Percentiles rank a stretch among this genome's conserved stretches.
phyloP scores from a whole-genome alignment of 2,329 filamentous ascomycete genomes.

The Pseudopithomyces maydicus region DNA sequence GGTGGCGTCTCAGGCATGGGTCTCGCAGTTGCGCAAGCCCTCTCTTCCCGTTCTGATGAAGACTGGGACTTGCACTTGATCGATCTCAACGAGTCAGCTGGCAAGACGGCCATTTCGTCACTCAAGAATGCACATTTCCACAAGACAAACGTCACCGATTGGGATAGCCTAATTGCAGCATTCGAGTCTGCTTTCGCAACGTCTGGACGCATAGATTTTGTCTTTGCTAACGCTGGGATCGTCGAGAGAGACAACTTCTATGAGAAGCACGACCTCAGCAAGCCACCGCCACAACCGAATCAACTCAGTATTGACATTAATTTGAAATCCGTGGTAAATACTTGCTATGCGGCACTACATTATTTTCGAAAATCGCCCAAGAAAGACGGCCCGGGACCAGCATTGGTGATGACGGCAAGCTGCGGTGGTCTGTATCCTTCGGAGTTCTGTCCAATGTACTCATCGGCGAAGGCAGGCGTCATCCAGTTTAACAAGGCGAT shows the following conservation, averaged over 20 bases:
- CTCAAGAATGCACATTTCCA: conserved; percentile 44
- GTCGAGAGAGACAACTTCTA: conserved; percentile 51
- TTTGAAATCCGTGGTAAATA: conserved; percentile 46
- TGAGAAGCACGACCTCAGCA: conserved; percentile 34
- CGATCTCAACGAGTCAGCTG: conserved; percentile 46
- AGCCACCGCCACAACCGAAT: conserved; percentile 34
- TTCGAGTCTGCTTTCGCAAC: conserved; percentile 47
- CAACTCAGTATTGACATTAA: conserved; percentile 45
- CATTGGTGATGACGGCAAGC: conserved; percentile 45
- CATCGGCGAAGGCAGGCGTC: conserved; percentile 41
- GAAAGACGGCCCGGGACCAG: conserved; percentile 23
- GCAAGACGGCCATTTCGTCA: conserved; percentile 33
- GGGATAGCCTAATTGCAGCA: conserved; percentile 36
- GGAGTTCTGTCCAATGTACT: conserved; percentile 38
- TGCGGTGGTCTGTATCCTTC: conserved; percentile 47
- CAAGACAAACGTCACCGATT: conserved; percentile 46
- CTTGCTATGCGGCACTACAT: conserved; percentile 49
- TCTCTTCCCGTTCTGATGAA: conserved; percentile 35
- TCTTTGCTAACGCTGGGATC: conserved; percentile 57
- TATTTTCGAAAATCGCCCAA: conserved; percentile 44
- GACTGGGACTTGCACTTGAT: conserved; percentile 49
- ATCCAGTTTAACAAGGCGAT: conserved; percentile 49
- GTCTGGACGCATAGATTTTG: conserved; percentile 50
- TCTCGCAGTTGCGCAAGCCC: conserved; percentile 47
- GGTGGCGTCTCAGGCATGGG: conserved; percentile 69